Evolutionary conservation across 108 stramenopile genomes (phyloP).

Genomic region (Nitzschia putrida): DNA sequence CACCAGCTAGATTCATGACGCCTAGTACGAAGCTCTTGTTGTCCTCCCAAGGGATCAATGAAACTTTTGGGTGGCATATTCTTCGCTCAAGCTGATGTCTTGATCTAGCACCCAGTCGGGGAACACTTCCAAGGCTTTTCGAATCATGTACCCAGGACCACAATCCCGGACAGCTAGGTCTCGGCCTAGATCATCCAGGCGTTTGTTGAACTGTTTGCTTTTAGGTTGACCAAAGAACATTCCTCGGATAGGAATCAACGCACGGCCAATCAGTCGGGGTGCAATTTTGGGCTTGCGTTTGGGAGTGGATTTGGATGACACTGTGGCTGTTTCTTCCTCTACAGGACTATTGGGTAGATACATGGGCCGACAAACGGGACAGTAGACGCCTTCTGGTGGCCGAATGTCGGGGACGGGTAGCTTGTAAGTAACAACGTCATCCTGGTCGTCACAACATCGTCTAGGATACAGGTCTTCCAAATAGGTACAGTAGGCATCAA

Average conservation of each 20-base stretch:
- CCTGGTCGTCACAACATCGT: constrained; percentile 67
- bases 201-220: constrained; percentile 43
- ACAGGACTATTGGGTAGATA: not conserved
- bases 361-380: constrained; percentile 29
- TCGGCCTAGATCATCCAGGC: constrained; percentile 44
- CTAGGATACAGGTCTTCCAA: constrained; percentile 68
- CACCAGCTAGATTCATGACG: too few species aligned
- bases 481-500: constrained; percentile 63
- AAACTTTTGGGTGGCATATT: constrained; percentile 5
- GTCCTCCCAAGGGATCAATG: not conserved
- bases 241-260: constrained; percentile 56
- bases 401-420: constrained; percentile 30
- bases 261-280: constrained; percentile 45
- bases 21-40: too few species aligned
- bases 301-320: not conserved
- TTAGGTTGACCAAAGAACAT: constrained; percentile 53
- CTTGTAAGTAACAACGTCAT: constrained; percentile 33
- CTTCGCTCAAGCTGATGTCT: constrained; percentile 36
- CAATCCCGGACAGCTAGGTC: constrained; percentile 62
- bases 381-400: constrained; percentile 16
- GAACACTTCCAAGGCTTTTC: constrained; percentile 49
- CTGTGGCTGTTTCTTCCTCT: not conserved
- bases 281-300: constrained; percentile 46
- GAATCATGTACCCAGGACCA: constrained; percentile 65
- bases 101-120: constrained; percentile 39